A percentile compares a stretch with the other conserved stretches of the same genome.
These are phyloP conservation scores for Corynascus novoguineensis DNA, from an alignment of 495 filamentous ascomycete genomes.

Conservation along the genomic window DNA sequence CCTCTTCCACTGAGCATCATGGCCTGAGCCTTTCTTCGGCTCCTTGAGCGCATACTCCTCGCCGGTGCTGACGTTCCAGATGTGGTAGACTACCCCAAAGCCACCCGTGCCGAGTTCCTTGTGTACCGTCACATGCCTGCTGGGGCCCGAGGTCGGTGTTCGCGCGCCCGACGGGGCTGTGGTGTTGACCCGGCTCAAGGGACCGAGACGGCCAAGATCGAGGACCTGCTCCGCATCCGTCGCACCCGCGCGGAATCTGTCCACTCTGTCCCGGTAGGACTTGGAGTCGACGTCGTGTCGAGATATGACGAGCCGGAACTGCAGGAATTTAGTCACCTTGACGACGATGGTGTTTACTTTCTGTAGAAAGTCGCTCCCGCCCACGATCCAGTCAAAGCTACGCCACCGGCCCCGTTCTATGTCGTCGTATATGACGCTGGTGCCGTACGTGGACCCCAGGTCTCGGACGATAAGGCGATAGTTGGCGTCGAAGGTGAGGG, in stretches of 20 bases:
- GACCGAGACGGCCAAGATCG: neutral
- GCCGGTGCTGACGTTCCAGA: neutral
- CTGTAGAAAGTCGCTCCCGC: slow-evolving; percentile 4
- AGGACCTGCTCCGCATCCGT: slow-evolving; percentile 1
- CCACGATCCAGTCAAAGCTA: slow-evolving; percentile 14
- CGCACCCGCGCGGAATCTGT: neutral
- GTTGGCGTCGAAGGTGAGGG: slow-evolving; percentile 13
- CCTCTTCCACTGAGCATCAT: neutral
- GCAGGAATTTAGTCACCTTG: neutral
- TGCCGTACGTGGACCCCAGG: neutral
- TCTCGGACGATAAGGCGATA: slow-evolving; percentile 13
- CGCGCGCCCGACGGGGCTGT: neutral
- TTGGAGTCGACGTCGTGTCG: slow-evolving; percentile 6
- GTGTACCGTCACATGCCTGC: neutral
- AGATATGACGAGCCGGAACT: slow-evolving; percentile 12
- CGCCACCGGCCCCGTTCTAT: slow-evolving; percentile 1
- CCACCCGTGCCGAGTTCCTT: neutral
- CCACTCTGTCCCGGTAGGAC: slow-evolving; percentile 1
- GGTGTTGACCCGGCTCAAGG: neutral
- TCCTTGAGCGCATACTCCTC: neutral
- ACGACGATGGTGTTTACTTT: slow-evolving; percentile 1
- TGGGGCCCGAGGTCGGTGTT: neutral
- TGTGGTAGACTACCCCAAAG: neutral
- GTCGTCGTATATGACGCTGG: slow-evolving; percentile 12
- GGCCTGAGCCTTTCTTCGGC: neutral